Base-by-base conservation (phyloP, 1,139 yeast species). In the Scheffersomyces lignicola region DNA sequence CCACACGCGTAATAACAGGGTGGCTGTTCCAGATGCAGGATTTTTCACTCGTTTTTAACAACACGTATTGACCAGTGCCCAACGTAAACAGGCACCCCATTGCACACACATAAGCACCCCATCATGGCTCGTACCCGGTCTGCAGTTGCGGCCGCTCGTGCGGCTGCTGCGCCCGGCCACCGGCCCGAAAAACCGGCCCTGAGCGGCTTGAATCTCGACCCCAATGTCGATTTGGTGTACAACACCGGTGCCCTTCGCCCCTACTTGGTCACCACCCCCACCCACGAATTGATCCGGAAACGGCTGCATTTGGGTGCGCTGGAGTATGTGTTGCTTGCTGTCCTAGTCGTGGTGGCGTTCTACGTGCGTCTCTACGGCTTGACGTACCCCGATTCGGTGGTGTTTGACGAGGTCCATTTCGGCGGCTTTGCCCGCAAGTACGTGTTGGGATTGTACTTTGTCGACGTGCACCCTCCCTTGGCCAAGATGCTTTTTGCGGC, bases 401-500 rank as follows among this genome's bases (percentile, higher is more conserved):
- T 54, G 11, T 64, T 56, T 38, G 71, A 57, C 51, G 78, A 58
- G 37, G 66, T 53, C 25, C 70, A 54, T 45, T 83, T 83, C 44
- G 94, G 94, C 39, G 87, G 86, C 15, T 83, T 83, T 61, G 86
- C 94, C 26, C 68, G 77, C 42, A 80, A 83, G 54, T 86, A 86
- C 62, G 80, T 86, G 42, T 65, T 71, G 44, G 89, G 92, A 25
- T 63, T 62, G 14, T 86, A 73, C 61, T 88, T 89, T 64, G 83
- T 89, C 86, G 96, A 89, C 61, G 96, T 88, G 37, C 96, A 89
- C 58, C 97, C 97, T 18, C 97, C 97, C 4, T 72, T 88, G 53
- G 95, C 96, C 33, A 88, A 88, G 62, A 80, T 89, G 86, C 62
- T 89, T 38, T 85, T 77, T 61, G 96, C 95, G 2, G 87, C 84